Percentiles rank a stretch among this genome's conserved stretches.
Conservation (phyloP, 164 flowering plant species). For the Dillenia suffruticosa region DNA sequence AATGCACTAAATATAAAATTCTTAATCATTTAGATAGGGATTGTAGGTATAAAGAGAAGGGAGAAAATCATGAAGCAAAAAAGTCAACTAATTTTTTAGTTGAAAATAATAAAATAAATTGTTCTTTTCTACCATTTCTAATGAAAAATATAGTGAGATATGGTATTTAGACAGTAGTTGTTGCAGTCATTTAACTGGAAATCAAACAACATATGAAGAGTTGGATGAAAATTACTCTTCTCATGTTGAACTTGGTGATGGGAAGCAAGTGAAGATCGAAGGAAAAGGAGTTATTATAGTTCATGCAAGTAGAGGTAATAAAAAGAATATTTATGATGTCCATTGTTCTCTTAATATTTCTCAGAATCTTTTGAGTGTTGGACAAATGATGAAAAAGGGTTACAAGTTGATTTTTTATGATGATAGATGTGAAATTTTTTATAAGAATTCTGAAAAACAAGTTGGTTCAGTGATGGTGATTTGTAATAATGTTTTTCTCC, state of each 20-base stretch:
- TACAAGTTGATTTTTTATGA: not conserved
- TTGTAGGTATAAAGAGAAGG: slow-evolving; percentile 4
- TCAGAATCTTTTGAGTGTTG: slow-evolving; percentile 12
- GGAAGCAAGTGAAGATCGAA: not conserved
- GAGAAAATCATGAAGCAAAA: not conserved
- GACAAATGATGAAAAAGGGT: slow-evolving; percentile 1
- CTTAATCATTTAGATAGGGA: slow-evolving; percentile 3
- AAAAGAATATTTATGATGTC: slow-evolving; percentile 8
- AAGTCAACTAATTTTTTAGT: not conserved
- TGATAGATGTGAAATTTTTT: not conserved
- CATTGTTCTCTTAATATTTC: slow-evolving; percentile 2
- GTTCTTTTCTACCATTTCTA: slow-evolving; percentile 2
- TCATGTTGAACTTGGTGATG: slow-evolving; percentile 10
- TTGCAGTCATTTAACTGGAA: slow-evolving; percentile 10
- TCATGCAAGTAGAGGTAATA: slow-evolving; percentile 1
- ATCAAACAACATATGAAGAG: not conserved
- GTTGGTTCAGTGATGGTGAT: not conserved
- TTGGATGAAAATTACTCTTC: slow-evolving; percentile 12
- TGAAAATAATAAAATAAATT: slow-evolving; percentile 3
- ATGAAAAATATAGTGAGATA: not conserved
- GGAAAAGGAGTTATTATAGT: slow-evolving; percentile 1
- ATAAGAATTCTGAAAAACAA: not conserved
- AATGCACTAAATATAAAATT: slow-evolving; percentile 1
- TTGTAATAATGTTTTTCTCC: slow-evolving; percentile 4
- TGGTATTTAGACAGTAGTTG: slow-evolving; percentile 20